phyloP scores from a whole-genome alignment of 768 basidiomycete species.

The Hygrophorus pudorinus region DNA sequence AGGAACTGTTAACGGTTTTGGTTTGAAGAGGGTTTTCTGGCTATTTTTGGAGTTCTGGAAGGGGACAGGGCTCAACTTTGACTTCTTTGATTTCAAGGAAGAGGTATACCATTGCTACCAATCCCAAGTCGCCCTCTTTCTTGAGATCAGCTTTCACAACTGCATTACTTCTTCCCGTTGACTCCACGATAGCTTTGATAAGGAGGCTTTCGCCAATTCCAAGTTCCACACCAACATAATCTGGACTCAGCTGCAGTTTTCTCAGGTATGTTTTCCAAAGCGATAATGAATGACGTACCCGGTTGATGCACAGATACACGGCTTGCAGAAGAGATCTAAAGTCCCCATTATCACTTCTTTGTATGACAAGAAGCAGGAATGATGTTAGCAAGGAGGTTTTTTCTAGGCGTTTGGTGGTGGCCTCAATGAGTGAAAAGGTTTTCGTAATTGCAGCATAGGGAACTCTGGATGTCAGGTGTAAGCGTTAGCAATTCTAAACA shows the following conservation, averaged over 20 bases:
- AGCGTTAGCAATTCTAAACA: not conserved
- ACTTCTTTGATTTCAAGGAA: not conserved
- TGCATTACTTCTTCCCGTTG: slow-evolving; percentile 78
- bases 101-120: slow-evolving; percentile 81
- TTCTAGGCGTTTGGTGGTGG: slow-evolving; percentile 90
- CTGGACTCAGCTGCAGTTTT: slow-evolving; percentile 68
- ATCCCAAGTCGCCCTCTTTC: slow-evolving; percentile 89
- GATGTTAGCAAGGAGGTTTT: slow-evolving; percentile 84
- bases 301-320: slow-evolving; percentile 94
- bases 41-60: slow-evolving; percentile 82
- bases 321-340: slow-evolving; percentile 71
- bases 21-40: slow-evolving; percentile 91
- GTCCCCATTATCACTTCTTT: slow-evolving; percentile 69
- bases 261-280: slow-evolving; percentile 9
- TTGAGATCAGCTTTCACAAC: slow-evolving; percentile 87
- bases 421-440: slow-evolving; percentile 82
- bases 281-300: slow-evolving; percentile 39
- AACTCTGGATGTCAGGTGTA: slow-evolving; percentile 40
- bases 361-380: slow-evolving; percentile 85
- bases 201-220: slow-evolving; percentile 94
- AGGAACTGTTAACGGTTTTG: slow-evolving; percentile 80
- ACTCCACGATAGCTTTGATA: slow-evolving; percentile 91
- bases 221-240: slow-evolving; percentile 90
- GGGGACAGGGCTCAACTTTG: not conserved
- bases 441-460: slow-evolving; percentile 91